Base-by-base conservation (phyloP, 495 filamentous ascomycete species). In the Talaromyces ruber region DNA sequence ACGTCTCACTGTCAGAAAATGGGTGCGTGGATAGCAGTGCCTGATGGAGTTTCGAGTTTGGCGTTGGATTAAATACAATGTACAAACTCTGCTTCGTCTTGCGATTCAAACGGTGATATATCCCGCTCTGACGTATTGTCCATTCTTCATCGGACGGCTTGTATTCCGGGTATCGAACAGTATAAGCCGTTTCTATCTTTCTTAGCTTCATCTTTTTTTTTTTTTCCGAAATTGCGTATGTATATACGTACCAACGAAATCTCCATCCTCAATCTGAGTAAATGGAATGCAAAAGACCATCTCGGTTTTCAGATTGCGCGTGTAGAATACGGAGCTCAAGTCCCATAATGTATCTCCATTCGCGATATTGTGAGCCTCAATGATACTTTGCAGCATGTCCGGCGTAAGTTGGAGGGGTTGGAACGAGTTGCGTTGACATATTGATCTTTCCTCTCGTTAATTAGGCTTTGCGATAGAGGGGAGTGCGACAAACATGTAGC, bases 361-460 rank as follows among this genome's bases (percentile, higher is more conserved):
- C 16, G 14, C 16, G 34, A 39, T 39, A 14, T n/a, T 2, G 26
- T 54, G 51, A 1, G n/a, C 24, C 12, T 25, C 5, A 25, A 54
- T 54, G 51, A 54, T 12, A 12, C n/a, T 54, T 28, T 75, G 65
- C 7, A 80, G 63, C 66, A 79, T 68, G 0, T 64, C 60, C 30
- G 55, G 64, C 0, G 69, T 78, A 24, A 76, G 64, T 29, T 77
- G 68, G 16, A 81, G 63, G 5, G 74, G 68, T n/a, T 70, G 64
- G 72, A 74, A 78, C 0, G 77, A 79, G 24, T 72, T 77, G 16
- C 47, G 57, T 63, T 80, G 77, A 54, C 68, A 73, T 62, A 81
- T 71, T 16, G 77, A 79, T 64, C 74, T 79, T 39, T 26, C 18
- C 9, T 22, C n/a, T 16, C 9, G 63, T n/a, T 37, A 9, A n/a